phyloP scores from a whole-genome alignment of 2,329 filamentous ascomycete genomes.

The Eutypella sp. region DNA sequence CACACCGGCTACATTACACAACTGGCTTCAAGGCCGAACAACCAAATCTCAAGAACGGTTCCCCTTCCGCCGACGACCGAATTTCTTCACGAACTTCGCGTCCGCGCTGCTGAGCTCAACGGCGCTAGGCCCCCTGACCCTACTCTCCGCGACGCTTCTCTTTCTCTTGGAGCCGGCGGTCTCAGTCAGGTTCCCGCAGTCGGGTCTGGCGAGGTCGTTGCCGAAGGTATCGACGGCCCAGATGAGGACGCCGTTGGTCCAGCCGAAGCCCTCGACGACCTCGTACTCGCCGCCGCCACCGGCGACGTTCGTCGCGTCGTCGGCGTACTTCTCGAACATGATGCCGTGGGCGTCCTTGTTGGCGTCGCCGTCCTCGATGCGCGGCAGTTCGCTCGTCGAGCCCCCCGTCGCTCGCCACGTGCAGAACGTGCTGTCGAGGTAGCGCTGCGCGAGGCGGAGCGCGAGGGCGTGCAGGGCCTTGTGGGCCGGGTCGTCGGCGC shows the following conservation, averaged over 20 bases:
- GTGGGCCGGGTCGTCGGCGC: constrained; percentile 48
- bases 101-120: constrained; percentile 44
- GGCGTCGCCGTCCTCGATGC: constrained; percentile 40
- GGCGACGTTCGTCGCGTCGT: constrained; percentile 54
- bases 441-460: constrained; percentile 57
- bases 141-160: not conserved
- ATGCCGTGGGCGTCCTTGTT: constrained; percentile 43
- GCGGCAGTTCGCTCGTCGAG: constrained; percentile 47
- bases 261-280: constrained; percentile 66
- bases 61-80: constrained; percentile 25
- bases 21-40: too few species aligned
- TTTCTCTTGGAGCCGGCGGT: constrained; percentile 28
- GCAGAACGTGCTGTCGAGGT: constrained; percentile 63
- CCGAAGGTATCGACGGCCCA: constrained; percentile 62
- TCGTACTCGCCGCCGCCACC: constrained; percentile 64
- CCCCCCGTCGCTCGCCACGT: constrained; percentile 66
- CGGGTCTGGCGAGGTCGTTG: constrained; percentile 46
- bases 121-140: constrained; percentile 25
- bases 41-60: not conserved
- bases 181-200: constrained; percentile 49
- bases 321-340: constrained; percentile 68
- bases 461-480: constrained; percentile 50
- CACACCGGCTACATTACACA: too few species aligned
- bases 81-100: constrained; percentile 44
- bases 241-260: constrained; percentile 65